A percentile compares a stretch with the other conserved stretches of the same genome.
Conservation (phyloP, 495 filamentous ascomycete species). For the Aspergillus wentii region DNA sequence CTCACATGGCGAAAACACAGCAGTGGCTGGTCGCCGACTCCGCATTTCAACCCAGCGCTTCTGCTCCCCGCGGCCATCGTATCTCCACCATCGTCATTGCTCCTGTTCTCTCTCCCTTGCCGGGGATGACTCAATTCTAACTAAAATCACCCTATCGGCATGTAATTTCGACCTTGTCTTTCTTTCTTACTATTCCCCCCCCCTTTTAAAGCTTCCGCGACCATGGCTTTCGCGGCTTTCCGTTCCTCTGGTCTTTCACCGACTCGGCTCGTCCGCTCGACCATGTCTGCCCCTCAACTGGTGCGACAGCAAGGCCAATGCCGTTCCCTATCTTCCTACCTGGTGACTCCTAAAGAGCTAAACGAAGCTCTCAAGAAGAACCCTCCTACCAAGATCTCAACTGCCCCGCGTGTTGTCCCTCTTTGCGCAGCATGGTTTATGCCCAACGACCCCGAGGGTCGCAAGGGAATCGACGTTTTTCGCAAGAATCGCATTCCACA, state of each 20-base stretch:
- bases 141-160: constrained; percentile 9
- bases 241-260: constrained; percentile 26
- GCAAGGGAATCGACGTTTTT: constrained; percentile 75
- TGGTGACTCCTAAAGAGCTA: constrained; percentile 82
- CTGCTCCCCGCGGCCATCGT: constrained; percentile 1
- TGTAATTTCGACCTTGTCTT: constrained; percentile 16
- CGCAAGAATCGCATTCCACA: constrained; percentile 71
- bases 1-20: constrained; percentile 24
- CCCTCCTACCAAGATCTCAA: constrained; percentile 65
- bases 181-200: no score
- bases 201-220: constrained; percentile 11
- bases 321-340: constrained; percentile 66
- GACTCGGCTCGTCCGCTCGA: constrained; percentile 26
- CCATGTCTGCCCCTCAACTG: constrained; percentile 24
- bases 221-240: constrained; percentile 34
- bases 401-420: constrained; percentile 75
- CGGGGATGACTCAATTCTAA: constrained; percentile 10
- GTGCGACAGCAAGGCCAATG: constrained; percentile 20
- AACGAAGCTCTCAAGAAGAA: constrained; percentile 72
- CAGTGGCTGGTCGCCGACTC: constrained; percentile 10
- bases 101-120: constrained; percentile 3
- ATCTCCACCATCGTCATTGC: background rate
- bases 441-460: constrained; percentile 74
- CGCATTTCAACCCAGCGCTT: constrained; percentile 8
- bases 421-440: constrained; percentile 94